Percentiles rank a stretch among this genome's conserved stretches.
Conservation (phyloP, 2,329 filamentous ascomycete species). For the Colletotrichum paranaense region DNA sequence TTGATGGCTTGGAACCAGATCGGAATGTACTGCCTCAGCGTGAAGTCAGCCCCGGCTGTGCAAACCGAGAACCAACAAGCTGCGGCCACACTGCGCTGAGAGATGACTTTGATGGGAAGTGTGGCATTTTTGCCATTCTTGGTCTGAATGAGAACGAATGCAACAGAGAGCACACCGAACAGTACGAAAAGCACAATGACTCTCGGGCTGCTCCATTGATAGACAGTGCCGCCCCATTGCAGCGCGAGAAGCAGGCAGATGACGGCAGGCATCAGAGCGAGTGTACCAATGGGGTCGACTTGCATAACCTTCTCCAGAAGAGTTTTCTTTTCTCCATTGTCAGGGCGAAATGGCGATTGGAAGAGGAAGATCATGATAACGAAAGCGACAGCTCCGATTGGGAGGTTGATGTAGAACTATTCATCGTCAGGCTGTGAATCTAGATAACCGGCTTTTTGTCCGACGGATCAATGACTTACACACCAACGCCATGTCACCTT, state of each 20-base stretch:
- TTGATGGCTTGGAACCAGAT: constrained; percentile 63
- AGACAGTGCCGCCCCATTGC: constrained; percentile 55
- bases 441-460: too few species aligned
- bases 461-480: constrained; percentile 28
- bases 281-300: constrained; percentile 39
- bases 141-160: constrained; percentile 47
- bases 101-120: constrained; percentile 49
- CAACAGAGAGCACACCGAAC: constrained; percentile 42
- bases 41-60: constrained; percentile 47
- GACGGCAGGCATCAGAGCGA: constrained; percentile 41
- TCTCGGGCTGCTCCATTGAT: constrained; percentile 45
- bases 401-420: constrained; percentile 48
- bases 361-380: constrained; percentile 41
- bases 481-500: constrained; percentile 49
- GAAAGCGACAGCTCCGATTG: constrained; percentile 44
- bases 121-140: constrained; percentile 47
- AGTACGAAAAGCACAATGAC: constrained; percentile 48
- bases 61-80: constrained; percentile 42
- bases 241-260: constrained; percentile 59
- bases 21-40: constrained; percentile 55
- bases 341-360: constrained; percentile 2
- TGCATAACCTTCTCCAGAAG: constrained; percentile 41
- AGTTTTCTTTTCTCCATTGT: constrained; percentile 14
- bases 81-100: constrained; percentile 44
- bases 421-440: too few species aligned